phyloP scores from a whole-genome alignment of 129 eudicot genomes.

The Saposhnikovia divaricata region DNA sequence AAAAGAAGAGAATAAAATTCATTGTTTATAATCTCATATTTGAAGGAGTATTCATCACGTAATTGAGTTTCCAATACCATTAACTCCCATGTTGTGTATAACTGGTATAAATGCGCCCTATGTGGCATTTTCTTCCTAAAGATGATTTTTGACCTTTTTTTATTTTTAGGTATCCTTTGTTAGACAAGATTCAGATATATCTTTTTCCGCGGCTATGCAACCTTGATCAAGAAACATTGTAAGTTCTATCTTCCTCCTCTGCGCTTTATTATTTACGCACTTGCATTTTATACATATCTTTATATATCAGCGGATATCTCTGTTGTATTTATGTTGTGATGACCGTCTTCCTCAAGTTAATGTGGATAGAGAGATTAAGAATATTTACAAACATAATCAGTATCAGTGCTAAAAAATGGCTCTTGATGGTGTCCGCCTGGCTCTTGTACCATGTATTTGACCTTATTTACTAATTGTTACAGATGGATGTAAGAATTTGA shows the following conservation, averaged over 20 bases:
- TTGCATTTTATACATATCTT: too few species aligned
- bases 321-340: neutral
- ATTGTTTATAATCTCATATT: neutral
- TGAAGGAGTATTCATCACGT: neutral
- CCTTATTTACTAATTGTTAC: neutral
- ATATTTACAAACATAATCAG: neutral
- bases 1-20: neutral
- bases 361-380: neutral
- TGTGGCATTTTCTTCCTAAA: neutral
- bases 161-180: conserved; percentile 20
- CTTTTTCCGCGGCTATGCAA: conserved; percentile 21
- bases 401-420: neutral
- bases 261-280: neutral
- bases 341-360: neutral
- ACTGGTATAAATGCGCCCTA: neutral
- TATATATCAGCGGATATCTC: neutral
- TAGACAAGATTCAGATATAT: conserved; percentile 18
- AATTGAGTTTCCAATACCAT: neutral
- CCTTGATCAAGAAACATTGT: conserved; percentile 16
- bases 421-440: neutral
- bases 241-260: neutral
- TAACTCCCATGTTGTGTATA: neutral
- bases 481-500: neutral
- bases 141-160: neutral
- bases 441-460: neutral